Evolutionary conservation across 225 moss, liverwort and hornwort genomes (phyloP).

Genomic region (Lunularia cruciata): DNA sequence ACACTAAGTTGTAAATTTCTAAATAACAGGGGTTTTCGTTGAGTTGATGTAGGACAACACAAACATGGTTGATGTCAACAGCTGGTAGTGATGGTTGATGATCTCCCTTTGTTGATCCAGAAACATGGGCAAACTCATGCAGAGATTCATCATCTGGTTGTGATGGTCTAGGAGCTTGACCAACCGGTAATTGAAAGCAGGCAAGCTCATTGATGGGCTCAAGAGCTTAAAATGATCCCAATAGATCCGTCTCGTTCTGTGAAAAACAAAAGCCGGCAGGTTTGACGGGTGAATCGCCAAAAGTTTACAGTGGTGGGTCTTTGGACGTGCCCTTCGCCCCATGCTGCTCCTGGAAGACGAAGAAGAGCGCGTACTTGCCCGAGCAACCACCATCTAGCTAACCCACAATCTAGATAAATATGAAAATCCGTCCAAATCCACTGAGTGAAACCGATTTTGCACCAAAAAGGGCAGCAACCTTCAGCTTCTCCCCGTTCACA

Average conservation of each 20-base stretch:
- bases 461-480: too few relatives aligned
- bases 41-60: constrained; percentile 18
- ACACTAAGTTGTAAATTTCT: neutral
- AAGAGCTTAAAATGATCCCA: constrained; percentile 8
- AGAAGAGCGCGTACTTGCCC: neutral
- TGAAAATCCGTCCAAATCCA: neutral
- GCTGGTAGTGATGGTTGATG: constrained; percentile 14
- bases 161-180: constrained; percentile 1
- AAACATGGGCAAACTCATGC: constrained; percentile 9
- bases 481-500: too few relatives aligned
- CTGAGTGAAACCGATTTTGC: neutral
- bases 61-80: constrained; percentile 14
- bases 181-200: constrained; percentile 14
- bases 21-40: neutral
- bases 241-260: constrained; percentile 10
- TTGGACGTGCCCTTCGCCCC: neutral
- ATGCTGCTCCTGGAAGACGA: neutral
- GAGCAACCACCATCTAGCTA: neutral
- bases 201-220: constrained; percentile 9
- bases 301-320: neutral
- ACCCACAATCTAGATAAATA: too few relatives aligned
- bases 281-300: neutral
- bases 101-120: neutral
- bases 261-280: constrained; percentile 6
- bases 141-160: constrained; percentile 16